Evolutionary conservation across 108 stramenopile genomes (phyloP).

Genomic region (Schizochytrium sp.): DNA sequence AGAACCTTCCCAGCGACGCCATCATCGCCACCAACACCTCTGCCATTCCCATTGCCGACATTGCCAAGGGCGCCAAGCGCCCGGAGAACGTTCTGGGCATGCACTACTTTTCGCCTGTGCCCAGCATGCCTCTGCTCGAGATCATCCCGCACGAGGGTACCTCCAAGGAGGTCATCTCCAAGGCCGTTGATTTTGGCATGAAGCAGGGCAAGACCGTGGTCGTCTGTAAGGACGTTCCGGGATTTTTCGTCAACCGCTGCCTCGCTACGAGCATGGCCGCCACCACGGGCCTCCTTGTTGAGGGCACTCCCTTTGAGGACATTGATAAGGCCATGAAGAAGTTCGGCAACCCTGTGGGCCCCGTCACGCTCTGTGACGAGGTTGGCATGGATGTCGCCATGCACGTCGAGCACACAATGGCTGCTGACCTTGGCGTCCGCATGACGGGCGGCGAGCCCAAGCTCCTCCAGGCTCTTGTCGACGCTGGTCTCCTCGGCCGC

Average conservation of each 20-base stretch:
- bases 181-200: slow-evolving; percentile 85
- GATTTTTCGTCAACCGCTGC: slow-evolving; percentile 98
- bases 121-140: slow-evolving; percentile 94
- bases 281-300: slow-evolving; percentile 62
- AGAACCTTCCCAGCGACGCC: slow-evolving; percentile 76
- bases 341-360: slow-evolving; percentile 95
- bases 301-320: slow-evolving; percentile 69
- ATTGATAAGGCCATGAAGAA: slow-evolving; percentile 83
- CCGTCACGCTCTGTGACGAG: slow-evolving; percentile 83
- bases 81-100: slow-evolving; percentile 74
- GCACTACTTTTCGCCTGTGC: slow-evolving; percentile 99
- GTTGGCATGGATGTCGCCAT: slow-evolving; percentile 90
- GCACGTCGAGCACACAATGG: slow-evolving; percentile 76
- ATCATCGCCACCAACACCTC: slow-evolving; percentile 97
- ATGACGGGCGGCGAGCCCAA: slow-evolving; percentile 86
- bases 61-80: slow-evolving; percentile 79
- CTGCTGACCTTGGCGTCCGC: slow-evolving; percentile 80
- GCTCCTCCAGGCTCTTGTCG: slow-evolving; percentile 84
- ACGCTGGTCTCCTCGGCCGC: slow-evolving; percentile 85
- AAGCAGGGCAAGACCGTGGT: slow-evolving; percentile 98
- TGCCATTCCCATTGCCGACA: slow-evolving; percentile 91
- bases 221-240: slow-evolving; percentile 95
- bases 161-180: slow-evolving; percentile 64
- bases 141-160: slow-evolving; percentile 92
- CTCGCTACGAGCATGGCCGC: slow-evolving; percentile 93